Conservation (phyloP, 2,329 filamentous ascomycete species). For the Fusarium avenaceum region DNA sequence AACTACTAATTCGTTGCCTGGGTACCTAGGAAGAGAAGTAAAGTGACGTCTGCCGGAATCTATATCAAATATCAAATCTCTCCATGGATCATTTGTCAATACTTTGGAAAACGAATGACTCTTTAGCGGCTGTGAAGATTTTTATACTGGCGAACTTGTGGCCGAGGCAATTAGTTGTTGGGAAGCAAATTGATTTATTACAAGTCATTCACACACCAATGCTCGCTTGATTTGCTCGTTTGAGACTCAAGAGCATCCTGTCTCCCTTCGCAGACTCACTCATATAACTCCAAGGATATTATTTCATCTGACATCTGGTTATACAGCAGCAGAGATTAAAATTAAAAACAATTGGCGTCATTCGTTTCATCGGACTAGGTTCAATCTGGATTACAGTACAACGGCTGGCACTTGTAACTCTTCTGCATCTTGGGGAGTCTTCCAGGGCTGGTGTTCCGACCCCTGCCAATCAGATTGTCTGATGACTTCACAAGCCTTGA, state of each 20-base stretch:
- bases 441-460: constrained; percentile 3
- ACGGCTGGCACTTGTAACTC: constrained; percentile 15
- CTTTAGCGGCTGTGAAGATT: background rate
- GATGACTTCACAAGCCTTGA: constrained; percentile 37
- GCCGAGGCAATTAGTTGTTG: constrained; percentile 9
- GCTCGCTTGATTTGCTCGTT: background rate
- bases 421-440: constrained; percentile 6
- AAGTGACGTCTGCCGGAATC: background rate
- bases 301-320: background rate
- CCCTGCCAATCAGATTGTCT: constrained; percentile 34
- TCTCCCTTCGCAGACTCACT: background rate
- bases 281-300: background rate
- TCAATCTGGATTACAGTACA: constrained; percentile 20
- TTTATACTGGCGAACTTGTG: background rate
- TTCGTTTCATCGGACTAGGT: constrained; percentile 13
- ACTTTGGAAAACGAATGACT: background rate
- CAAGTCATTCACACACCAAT: constrained; percentile 2
- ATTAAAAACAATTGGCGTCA: constrained; percentile 17
- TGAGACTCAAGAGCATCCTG: background rate
- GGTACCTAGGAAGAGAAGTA: background rate
- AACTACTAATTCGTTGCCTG: background rate
- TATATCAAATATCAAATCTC: background rate
- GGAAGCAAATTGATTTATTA: background rate
- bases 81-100: background rate
- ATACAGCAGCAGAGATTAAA: background rate